Percentiles rank a stretch among this genome's conserved stretches.
phyloP scores from a whole-genome alignment of 139 green algal species.

The Micractinium sp. region DNA sequence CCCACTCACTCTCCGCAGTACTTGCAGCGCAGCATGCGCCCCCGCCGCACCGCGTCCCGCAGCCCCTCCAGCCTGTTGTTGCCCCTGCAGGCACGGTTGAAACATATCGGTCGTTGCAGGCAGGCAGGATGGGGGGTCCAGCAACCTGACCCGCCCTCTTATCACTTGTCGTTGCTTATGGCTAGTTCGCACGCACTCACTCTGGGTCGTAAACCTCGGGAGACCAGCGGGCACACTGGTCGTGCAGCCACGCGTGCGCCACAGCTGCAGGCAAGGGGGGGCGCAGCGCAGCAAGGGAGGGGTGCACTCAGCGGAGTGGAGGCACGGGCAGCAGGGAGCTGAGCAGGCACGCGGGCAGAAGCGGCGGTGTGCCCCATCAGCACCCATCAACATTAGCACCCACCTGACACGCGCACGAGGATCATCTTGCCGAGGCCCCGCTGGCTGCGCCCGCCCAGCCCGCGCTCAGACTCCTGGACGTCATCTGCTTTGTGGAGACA shows the following conservation, averaged over 20 bases:
- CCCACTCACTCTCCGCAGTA: slow-evolving; percentile 43
- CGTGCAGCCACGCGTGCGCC: slow-evolving; percentile 64
- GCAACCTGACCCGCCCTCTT: no score
- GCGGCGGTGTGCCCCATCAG: no score
- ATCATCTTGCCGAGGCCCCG: slow-evolving; percentile 18
- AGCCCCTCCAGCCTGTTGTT: slow-evolving; percentile 49
- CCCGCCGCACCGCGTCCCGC: slow-evolving; percentile 62
- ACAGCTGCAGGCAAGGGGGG: slow-evolving; percentile 23
- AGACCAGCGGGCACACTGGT: slow-evolving; percentile 76
- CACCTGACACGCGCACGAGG: slow-evolving; percentile 24
- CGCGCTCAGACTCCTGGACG: not conserved
- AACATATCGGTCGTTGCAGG: not conserved
- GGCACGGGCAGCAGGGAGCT: not conserved
- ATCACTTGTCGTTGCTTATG: no score
- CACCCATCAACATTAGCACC: not conserved
- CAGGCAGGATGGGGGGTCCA: not conserved
- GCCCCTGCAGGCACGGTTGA: slow-evolving; percentile 48
- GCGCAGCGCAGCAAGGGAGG: not conserved
- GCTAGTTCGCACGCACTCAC: no score
- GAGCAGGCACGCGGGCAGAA: not conserved
- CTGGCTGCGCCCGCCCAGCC: slow-evolving; percentile 13
- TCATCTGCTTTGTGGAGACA: not conserved
- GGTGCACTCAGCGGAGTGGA: not conserved
- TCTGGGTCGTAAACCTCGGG: slow-evolving; percentile 60
- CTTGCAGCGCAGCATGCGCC: slow-evolving; percentile 68